Conservation (phyloP, 768 basidiomycete species). For the Lepiota venenata region DNA sequence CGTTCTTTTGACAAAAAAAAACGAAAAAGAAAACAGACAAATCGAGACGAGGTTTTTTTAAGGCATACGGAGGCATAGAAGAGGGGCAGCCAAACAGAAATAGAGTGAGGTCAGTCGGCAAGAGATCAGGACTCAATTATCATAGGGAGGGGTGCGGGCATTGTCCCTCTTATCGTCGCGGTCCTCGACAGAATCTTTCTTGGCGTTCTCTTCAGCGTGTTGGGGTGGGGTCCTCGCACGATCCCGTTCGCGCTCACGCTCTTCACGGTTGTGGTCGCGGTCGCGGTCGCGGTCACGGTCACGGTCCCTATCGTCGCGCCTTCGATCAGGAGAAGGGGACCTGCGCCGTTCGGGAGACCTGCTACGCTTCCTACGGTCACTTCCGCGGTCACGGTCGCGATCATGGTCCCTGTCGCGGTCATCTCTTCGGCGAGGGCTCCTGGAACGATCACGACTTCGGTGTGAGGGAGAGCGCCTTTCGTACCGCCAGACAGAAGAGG, state of each 20-base stretch:
- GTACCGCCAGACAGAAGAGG: slow-evolving; percentile 34
- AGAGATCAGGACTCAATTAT: slow-evolving; percentile 33
- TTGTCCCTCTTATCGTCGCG: slow-evolving; percentile 39
- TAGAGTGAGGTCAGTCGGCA: background rate
- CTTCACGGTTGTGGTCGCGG: slow-evolving; percentile 44
- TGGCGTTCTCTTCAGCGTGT: slow-evolving; percentile 8
- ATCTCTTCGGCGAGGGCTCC: slow-evolving; percentile 23
- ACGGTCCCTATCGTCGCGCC: slow-evolving; percentile 32
- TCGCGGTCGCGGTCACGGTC: slow-evolving; percentile 27
- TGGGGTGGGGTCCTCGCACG: slow-evolving; percentile 14
- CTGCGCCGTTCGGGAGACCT: slow-evolving; percentile 13
- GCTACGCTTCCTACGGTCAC: slow-evolving; percentile 18
- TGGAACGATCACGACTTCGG: slow-evolving; percentile 27
- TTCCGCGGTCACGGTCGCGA: slow-evolving; percentile 24
- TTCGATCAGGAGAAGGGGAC: slow-evolving; percentile 22
- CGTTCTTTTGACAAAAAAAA: background rate
- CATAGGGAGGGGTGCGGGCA: slow-evolving; percentile 59
- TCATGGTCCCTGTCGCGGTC: slow-evolving; percentile 23
- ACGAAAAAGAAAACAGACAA: background rate
- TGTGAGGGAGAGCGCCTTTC: slow-evolving; percentile 26
- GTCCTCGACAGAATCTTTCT: slow-evolving; percentile 32
- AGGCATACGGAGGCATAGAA: slow-evolving; percentile 1
- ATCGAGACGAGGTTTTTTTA: background rate
- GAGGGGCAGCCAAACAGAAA: background rate
- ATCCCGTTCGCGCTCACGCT: slow-evolving; percentile 28